phyloP scores from a whole-genome alignment of 257 asterid species.

The Avicennia marina region DNA sequence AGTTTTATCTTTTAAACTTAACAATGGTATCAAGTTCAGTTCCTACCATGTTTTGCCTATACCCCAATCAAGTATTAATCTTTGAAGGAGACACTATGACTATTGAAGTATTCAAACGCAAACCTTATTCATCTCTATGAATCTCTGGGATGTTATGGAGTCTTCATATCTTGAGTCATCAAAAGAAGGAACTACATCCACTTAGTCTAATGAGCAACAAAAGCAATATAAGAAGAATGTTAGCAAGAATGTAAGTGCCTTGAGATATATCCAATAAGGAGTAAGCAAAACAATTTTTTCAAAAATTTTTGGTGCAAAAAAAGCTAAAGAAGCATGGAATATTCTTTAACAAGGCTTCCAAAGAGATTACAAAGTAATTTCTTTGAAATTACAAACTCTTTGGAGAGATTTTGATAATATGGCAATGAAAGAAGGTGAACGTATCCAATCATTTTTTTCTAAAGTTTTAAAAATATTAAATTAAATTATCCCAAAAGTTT shows the following conservation, averaged over 20 bases:
- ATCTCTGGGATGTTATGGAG: too few species aligned
- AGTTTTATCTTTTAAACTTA: too few species aligned
- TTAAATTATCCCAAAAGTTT: background rate
- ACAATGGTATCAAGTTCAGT: too few species aligned
- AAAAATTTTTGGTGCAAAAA: background rate
- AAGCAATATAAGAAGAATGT: background rate
- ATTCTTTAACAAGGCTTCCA: background rate
- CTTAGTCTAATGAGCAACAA: too few species aligned
- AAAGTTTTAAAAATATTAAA: background rate
- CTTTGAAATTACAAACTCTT: background rate
- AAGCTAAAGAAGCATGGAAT: background rate
- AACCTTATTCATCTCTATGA: too few species aligned
- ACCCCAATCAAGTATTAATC: too few species aligned
- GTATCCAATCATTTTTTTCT: background rate
- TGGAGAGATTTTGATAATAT: background rate
- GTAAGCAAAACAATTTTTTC: background rate
- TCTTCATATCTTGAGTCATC: too few species aligned
- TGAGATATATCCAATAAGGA: too few species aligned
- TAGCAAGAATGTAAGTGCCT: background rate
- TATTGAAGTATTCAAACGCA: too few species aligned
- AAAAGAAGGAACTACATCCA: too few species aligned
- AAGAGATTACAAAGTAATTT: background rate
- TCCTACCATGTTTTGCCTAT: too few species aligned
- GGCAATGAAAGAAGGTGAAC: background rate
- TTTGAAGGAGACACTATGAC: too few species aligned